Evolutionary conservation across 495 filamentous ascomycete species (phyloP).

Genomic region (Chlorociboria aeruginascens): DNA sequence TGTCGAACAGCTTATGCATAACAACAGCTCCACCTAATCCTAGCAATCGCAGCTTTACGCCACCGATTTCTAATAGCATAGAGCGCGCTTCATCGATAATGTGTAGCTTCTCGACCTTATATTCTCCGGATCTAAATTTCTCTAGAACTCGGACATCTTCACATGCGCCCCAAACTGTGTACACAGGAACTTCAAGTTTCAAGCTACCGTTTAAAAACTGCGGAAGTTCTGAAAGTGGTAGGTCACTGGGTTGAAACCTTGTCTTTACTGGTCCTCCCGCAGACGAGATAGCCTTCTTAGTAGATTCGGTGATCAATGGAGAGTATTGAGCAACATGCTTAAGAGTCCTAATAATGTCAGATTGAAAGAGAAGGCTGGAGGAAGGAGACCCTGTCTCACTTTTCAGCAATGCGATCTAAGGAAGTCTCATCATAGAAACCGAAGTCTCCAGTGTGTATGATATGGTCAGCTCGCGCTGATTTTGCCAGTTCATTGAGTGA

Average conservation of each 20-base stretch:
- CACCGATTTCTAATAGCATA: constrained; percentile 83
- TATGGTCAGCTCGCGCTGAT: constrained; percentile 85
- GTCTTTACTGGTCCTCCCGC: constrained; percentile 65
- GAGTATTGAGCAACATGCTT: constrained; percentile 99
- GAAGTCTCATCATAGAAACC: constrained; percentile 98
- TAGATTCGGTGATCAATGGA: constrained; percentile 73
- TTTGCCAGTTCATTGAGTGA: constrained; percentile 94
- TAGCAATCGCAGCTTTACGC: constrained; percentile 89
- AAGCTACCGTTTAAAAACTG: constrained; percentile 77
- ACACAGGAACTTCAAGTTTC: constrained; percentile 90
- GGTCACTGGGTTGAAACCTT: constrained; percentile 61
- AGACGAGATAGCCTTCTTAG: constrained; percentile 67
- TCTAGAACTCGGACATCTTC: constrained; percentile 97
- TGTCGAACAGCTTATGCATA: constrained; percentile 99
- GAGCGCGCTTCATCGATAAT: constrained; percentile 98
- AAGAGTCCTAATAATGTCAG: constrained; percentile 53
- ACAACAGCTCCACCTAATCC: constrained; percentile 94
- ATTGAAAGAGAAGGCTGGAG: constrained; percentile 4
- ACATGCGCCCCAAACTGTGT: constrained; percentile 98
- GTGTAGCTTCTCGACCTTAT: constrained; percentile 94
- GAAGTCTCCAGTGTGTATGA: constrained; percentile 98
- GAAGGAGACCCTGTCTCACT: constrained; percentile 46
- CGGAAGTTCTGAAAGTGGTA: constrained; percentile 93
- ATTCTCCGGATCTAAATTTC: constrained; percentile 95
- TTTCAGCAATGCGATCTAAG: constrained; percentile 94